phyloP scores from a whole-genome alignment of 2,329 filamentous ascomycete genomes.

The Clonostachys rosea region DNA sequence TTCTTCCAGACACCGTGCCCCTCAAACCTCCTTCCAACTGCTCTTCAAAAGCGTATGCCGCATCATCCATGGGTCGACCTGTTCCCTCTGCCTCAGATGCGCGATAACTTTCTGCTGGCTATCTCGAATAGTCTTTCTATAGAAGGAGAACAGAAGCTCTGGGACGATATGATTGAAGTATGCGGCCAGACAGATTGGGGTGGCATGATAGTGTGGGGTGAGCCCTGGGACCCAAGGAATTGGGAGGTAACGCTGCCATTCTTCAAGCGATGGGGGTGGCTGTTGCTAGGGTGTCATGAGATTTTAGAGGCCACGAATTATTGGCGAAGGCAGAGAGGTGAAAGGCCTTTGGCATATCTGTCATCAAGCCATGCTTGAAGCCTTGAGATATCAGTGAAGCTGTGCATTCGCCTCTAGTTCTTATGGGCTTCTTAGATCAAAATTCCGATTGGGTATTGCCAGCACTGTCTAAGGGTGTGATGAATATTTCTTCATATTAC shows the following conservation, averaged over 20 bases:
- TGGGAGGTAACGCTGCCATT: slow-evolving; percentile 42
- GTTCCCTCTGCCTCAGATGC: slow-evolving; percentile 22
- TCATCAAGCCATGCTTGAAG: too few relatives aligned
- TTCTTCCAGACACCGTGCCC: not conserved
- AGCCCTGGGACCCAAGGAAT: slow-evolving; percentile 31
- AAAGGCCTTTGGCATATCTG: not conserved
- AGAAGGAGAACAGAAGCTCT: slow-evolving; percentile 12
- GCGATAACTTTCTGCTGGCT: slow-evolving; percentile 21
- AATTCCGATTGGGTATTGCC: too few relatives aligned
- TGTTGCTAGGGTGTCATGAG: slow-evolving; percentile 25
- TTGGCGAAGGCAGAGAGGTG: slow-evolving; percentile 13
- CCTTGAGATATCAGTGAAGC: too few relatives aligned
- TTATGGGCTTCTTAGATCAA: too few relatives aligned
- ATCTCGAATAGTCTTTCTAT: not conserved
- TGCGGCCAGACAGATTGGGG: slow-evolving; percentile 1
- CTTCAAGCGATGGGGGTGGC: slow-evolving; percentile 32
- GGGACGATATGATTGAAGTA: slow-evolving; percentile 3
- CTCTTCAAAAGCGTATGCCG: slow-evolving; percentile 1
- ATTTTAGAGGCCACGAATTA: slow-evolving; percentile 24
- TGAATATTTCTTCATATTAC: too few relatives aligned
- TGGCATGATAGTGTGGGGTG: slow-evolving; percentile 39
- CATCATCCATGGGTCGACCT: slow-evolving; percentile 31
- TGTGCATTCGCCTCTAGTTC: too few relatives aligned
- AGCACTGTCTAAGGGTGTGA: too few relatives aligned
- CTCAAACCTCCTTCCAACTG: slow-evolving; percentile 1